phyloP scores from a whole-genome alignment of 148 eudicot genomes.

The Rhododendron kiyosumense region DNA sequence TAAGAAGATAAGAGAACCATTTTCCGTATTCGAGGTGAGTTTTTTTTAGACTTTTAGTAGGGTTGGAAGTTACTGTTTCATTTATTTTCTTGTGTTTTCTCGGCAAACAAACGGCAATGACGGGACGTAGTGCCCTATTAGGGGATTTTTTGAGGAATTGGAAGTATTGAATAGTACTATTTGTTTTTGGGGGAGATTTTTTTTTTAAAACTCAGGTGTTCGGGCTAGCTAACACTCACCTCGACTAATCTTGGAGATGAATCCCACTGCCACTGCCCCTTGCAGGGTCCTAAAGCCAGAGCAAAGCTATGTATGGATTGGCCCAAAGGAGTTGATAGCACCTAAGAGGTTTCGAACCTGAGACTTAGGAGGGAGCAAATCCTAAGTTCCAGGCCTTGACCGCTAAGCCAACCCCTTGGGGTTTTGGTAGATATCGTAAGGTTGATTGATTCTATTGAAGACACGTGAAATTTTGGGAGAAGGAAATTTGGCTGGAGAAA shows the following conservation, averaged over 20 bases:
- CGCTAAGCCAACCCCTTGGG: not conserved
- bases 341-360: not conserved
- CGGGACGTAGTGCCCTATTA: not conserved
- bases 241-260: not conserved
- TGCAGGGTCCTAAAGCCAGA: not conserved
- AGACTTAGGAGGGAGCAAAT: not conserved
- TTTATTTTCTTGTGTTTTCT: not conserved
- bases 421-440: not conserved
- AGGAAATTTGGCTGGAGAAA: not conserved
- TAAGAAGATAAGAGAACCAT: not conserved
- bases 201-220: no score
- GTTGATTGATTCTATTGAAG: not conserved
- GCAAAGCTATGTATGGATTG: no score
- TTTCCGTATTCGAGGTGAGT: conserved; percentile 5
- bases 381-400: not conserved
- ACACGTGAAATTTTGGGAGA: not conserved
- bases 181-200: not conserved
- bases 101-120: not conserved
- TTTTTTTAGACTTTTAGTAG: not conserved
- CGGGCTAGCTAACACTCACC: not conserved
- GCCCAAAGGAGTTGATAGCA: no score
- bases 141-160: not conserved
- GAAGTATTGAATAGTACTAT: not conserved
- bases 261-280: not conserved
- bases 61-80: not conserved